Percentiles rank a stretch among this genome's conserved stretches.
Conservation (phyloP, 2,329 filamentous ascomycete genomes). For the Alternaria novae-zelandiae region DNA sequence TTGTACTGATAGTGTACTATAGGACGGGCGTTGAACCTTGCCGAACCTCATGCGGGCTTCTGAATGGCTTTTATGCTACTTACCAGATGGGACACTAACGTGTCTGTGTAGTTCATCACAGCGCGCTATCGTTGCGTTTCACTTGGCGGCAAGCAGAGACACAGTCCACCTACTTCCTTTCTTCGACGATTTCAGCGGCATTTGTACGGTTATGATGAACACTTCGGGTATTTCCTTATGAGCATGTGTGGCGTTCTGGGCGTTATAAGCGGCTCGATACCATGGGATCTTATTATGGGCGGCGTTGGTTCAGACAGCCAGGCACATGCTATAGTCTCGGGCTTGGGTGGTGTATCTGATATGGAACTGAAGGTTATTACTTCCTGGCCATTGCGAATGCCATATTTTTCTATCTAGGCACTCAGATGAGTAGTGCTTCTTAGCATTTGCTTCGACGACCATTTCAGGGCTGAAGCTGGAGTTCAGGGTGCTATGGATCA, state of each 20-base stretch:
- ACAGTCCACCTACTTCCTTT: constrained; percentile 3
- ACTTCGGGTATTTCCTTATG: constrained; percentile 1
- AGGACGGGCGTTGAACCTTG: neutral
- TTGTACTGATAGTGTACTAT: constrained; percentile 8
- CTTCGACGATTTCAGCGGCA: constrained; percentile 4
- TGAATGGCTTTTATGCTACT: neutral
- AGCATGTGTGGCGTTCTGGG: constrained; percentile 10
- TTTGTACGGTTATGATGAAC: constrained; percentile 10
- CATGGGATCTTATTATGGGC: constrained; percentile 6
- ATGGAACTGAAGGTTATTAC: constrained; percentile 42
- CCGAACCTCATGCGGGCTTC: neutral
- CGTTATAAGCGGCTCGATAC: constrained; percentile 12
- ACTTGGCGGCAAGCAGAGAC: neutral
- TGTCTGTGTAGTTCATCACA: constrained; percentile 7
- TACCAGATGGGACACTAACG: neutral
- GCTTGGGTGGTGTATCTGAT: neutral
- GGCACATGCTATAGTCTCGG: neutral
- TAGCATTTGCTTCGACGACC: constrained; percentile 15
- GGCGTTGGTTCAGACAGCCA: neutral
- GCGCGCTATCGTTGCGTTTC: neutral
- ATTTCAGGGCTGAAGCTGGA: constrained; percentile 10
- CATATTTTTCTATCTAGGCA: neutral
- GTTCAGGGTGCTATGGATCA: constrained; percentile 8
- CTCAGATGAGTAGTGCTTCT: neutral
- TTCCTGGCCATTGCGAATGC: neutral